Percentiles rank a stretch among this genome's conserved stretches.
Evolutionary conservation across 106 monocot genomes (phyloP).

Genomic region (Gastrodia elata): DNA sequence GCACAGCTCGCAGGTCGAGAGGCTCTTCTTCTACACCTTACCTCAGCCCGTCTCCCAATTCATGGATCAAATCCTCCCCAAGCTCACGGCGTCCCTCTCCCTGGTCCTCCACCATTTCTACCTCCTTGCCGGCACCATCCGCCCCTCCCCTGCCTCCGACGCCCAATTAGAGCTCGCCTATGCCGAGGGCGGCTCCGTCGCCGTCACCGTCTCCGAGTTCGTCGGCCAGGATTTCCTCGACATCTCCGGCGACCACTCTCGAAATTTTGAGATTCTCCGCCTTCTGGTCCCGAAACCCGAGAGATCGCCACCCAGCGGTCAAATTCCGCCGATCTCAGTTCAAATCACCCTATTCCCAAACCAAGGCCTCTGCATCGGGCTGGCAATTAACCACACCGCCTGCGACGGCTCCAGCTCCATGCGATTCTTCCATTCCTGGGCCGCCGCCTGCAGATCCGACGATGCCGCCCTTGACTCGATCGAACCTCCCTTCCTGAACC

Average conservation of each 20-base stretch:
- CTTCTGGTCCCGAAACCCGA: constrained; percentile 15
- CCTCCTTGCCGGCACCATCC: constrained; percentile 24
- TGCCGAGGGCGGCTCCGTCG: constrained; percentile 19
- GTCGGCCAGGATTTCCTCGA: constrained; percentile 12
- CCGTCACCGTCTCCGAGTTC: constrained; percentile 20
- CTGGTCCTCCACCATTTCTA: constrained; percentile 29
- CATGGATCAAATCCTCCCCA: constrained; percentile 18
- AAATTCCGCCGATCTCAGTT: constrained; percentile 18
- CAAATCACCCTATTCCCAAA: constrained; percentile 19
- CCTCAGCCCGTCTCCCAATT: constrained; percentile 18
- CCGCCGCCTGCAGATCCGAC: neutral
- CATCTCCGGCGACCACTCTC: constrained; percentile 10
- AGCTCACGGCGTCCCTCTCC: constrained; percentile 40
- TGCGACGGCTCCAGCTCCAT: constrained; percentile 14
- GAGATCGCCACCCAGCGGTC: constrained; percentile 13
- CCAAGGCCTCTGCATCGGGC: constrained; percentile 14
- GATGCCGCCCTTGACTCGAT: too few relatives aligned
- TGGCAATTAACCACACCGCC: constrained; percentile 10
- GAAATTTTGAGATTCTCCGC: constrained; percentile 5
- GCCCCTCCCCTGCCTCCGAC: neutral
- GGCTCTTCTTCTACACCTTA: constrained; percentile 44
- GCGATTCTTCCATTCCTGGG: constrained; percentile 20
- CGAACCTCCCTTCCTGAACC: constrained; percentile 12
- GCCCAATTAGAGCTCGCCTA: constrained; percentile 24
- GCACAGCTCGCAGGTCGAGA: constrained; percentile 16